Conservation (phyloP, 1,139 yeast genomes). For the Blastobotrys petasosporus region DNA sequence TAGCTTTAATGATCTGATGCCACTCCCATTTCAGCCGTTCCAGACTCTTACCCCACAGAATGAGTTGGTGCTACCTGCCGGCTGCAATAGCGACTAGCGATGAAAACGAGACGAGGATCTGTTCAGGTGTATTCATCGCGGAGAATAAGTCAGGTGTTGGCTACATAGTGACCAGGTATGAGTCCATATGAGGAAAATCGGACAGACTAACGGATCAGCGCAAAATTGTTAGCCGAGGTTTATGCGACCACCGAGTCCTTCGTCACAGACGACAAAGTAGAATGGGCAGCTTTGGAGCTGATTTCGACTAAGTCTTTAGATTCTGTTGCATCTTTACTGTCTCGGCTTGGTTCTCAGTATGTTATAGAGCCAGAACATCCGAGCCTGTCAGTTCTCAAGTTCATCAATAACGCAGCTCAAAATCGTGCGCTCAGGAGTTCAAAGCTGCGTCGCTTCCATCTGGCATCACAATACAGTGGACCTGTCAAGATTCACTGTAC, state of each 20-base stretch:
- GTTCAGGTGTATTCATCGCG: constrained; percentile 2
- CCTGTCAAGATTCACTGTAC: constrained; percentile 24
- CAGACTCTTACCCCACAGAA: neutral
- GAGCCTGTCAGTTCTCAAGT: too few relatives aligned
- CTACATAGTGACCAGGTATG: constrained; percentile 4
- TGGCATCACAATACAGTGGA: neutral
- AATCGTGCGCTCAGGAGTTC: too few relatives aligned
- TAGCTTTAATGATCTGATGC: neutral
- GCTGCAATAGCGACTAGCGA: constrained; percentile 2
- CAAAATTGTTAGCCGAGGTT: neutral
- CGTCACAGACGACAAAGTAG: neutral
- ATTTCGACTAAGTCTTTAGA: neutral
- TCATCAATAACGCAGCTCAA: too few relatives aligned
- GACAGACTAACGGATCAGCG: neutral
- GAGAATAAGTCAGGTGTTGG: neutral
- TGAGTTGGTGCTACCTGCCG: constrained; percentile 4
- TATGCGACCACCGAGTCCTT: constrained; percentile 1
- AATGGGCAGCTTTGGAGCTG: constrained; percentile 1
- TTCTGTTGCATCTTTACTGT: too few relatives aligned
- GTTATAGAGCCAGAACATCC: too few relatives aligned
- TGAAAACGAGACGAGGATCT: neutral
- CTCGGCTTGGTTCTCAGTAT: too few relatives aligned
- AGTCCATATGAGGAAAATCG: neutral
- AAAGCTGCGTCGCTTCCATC: too few relatives aligned
- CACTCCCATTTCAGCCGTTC: neutral